Base-by-base conservation (phyloP, 257 asterid species). In the Jacaranda mimosifolia region DNA sequence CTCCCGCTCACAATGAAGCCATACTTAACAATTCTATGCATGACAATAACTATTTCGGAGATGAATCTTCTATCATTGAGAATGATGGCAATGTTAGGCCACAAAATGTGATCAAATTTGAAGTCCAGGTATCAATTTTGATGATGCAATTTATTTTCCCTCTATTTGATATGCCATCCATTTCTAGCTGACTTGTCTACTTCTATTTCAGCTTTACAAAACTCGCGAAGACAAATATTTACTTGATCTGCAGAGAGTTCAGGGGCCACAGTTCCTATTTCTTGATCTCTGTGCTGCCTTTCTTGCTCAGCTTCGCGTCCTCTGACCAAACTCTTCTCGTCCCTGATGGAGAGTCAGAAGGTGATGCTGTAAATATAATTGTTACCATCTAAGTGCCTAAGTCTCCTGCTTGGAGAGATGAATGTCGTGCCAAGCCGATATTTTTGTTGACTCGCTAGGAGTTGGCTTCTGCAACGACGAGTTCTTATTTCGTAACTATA, bases 261-360 rank as follows among this genome's bases (percentile, higher is more conserved):
- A 89, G 56, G 99, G 99, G 21, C 96, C 97, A 0, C 98, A 90
- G 42, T 87, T 93, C 78, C 94, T 91, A 70, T 96, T 93, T 79
- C 90, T 96, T 69, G 96, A 96, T 75, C 89, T 96, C n/a, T 93
- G 97, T 77, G 97, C 98, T 1, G 95, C 98, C 35, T 93, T 96
- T 78, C 92, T 93, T 62, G 92, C 96, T 59, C 96, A 93, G 91
- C 97, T 96, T 56, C 96, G 92, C 4, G 97, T 93, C 36, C 97
- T 93, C 63, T 90, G 80, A 90, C 32, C 51, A 67, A 77, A 62
- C 35, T 32, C 52, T 9, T 60, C 36, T 73, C 59, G 68, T 63
- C 42, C 80, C 67, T 60, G 73, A 73, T 62, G 74, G 72, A 63
- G 78, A 73, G 63, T 36, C 52, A 36, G 78, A 81, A 71, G 82